These are phyloP conservation scores for Myochromella boudieri DNA, from an alignment of 768 basidiomycete genomes.

Conservation along the genomic window DNA sequence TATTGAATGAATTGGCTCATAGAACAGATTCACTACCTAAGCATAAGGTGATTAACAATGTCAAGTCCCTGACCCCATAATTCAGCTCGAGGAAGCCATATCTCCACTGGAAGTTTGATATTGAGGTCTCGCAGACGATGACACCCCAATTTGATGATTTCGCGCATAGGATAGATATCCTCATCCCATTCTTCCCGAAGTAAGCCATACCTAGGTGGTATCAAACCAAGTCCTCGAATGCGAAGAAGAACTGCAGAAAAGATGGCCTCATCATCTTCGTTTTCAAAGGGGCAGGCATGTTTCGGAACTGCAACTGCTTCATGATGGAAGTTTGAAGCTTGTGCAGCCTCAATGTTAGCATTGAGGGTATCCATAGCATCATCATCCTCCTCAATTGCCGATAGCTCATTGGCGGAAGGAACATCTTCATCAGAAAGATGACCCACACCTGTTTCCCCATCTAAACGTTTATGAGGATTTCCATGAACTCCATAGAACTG, in stretches of 20 bases:
- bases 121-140: too few species aligned
- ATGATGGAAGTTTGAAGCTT: background rate
- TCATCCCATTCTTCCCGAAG: constrained; percentile 2
- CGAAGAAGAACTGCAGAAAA: background rate
- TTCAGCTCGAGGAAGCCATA: too few species aligned
- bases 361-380: background rate
- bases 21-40: too few species aligned
- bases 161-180: background rate
- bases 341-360: background rate
- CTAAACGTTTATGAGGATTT: too few species aligned
- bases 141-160: background rate
- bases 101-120: too few species aligned
- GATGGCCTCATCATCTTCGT: background rate
- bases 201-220: background rate
- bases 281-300: background rate
- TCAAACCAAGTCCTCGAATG: background rate
- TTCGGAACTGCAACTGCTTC: background rate
- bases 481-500: too few species aligned
- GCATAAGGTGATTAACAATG: too few species aligned
- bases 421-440: too few species aligned
- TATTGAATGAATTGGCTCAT: too few species aligned
- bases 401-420: too few species aligned
- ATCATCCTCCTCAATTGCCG: background rate
- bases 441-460: too few species aligned
- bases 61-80: too few species aligned